Evolutionary conservation across 192 early-diverging fungal genomes (phyloP), one percentile per base, ranked within the genome.

Genomic region (Haplosporangium gracile): DNA sequence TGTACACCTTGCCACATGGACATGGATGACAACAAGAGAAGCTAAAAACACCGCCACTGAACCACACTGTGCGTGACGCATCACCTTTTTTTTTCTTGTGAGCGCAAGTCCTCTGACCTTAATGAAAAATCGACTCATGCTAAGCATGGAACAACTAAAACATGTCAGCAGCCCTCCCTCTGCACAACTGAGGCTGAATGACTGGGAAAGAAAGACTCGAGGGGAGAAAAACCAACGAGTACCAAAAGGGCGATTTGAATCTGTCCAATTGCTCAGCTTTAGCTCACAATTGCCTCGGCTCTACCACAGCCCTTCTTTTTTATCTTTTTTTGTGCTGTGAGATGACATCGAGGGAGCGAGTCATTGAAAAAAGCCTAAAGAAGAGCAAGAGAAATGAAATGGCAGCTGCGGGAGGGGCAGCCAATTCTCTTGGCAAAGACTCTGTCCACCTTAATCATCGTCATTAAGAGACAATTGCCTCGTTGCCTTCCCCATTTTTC

Each of bases 341-440:
- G 36, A 70, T 40, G 40, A 42, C 34, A 70, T 38, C 69, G 40
- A 70, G 0, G 39, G 34, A 10, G 0, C 10, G 34, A 39, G 22
- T 16, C 7, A 39, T 10, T n/a, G 69, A 20, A 39, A 40, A 70
- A 26, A 70, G 40, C 34, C 38, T 18, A 39, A 40, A 70, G 18
- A 29, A 20, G 4, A 70, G 24, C 1, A 20, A 70, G 40, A 16
- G 22, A 42, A 70, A 70, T 16, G 18, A 49, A 72, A 45, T 42
- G 29, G 11, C 43, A 26, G 4, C 8, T 13, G 71, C 18, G 49
- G 2, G 49, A 51, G 5, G 13, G 18, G 8, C 13, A 16, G 16
- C 26, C 26, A n/a, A 45, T 72, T 45, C 22, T 72, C 71, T 40
- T 72, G 71, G 71, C 43, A 72, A 29, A 15, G 70, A n/a, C 22